Percentiles rank a stretch among this genome's conserved stretches.
phyloP scores from a whole-genome alignment of 2,329 filamentous ascomycete genomes.

The Sporothrix globosa region DNA sequence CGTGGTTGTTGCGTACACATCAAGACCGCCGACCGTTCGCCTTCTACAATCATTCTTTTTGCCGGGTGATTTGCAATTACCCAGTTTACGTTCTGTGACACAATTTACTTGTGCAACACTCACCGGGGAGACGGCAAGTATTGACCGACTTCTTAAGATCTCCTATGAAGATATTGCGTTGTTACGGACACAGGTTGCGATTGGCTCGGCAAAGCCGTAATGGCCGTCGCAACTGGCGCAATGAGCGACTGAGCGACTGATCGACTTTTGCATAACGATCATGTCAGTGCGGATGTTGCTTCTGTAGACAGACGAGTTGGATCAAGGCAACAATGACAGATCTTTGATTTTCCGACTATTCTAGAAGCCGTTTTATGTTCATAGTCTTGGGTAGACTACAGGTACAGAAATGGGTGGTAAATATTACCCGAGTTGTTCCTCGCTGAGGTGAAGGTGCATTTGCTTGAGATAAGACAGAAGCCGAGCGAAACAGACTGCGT shows the following conservation, averaged over 20 bases:
- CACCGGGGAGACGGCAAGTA: neutral
- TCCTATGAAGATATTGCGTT: neutral
- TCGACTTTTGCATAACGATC: neutral
- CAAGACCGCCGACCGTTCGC: neutral
- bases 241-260: neutral
- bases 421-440: too few relatives aligned
- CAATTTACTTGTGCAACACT: too few relatives aligned
- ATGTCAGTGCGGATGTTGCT: neutral
- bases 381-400: neutral
- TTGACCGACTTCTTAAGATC: conserved; percentile 21
- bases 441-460: too few relatives aligned
- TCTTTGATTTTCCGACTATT: neutral
- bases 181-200: too few relatives aligned
- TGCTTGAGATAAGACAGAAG: too few relatives aligned
- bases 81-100: too few relatives aligned
- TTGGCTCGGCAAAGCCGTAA: neutral
- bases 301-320: neutral
- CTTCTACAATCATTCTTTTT: neutral
- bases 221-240: neutral
- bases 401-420: too few relatives aligned
- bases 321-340: neutral
- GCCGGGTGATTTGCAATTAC: neutral
- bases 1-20: neutral
- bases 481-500: too few relatives aligned
- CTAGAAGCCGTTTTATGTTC: neutral